phyloP scores from a whole-genome alignment of 192 early-diverging fungal species.

The Coemansia sp. region DNA sequence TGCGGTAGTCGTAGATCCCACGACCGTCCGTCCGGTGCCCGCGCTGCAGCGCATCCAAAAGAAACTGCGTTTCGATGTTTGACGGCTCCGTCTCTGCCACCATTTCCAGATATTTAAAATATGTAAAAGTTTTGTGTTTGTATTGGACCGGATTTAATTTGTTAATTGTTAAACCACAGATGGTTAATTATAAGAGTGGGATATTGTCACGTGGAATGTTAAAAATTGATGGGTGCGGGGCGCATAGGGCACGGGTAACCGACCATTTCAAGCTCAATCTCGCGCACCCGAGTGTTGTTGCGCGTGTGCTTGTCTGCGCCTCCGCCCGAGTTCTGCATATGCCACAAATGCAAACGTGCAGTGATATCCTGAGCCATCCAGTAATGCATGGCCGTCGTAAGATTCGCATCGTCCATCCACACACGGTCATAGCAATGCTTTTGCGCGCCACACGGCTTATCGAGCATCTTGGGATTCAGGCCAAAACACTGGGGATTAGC shows the following conservation, averaged over 20 bases:
- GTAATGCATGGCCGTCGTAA: slow-evolving; percentile 44
- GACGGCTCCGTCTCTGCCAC: slow-evolving; percentile 58
- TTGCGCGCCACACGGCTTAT: slow-evolving; percentile 39
- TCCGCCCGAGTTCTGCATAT: slow-evolving; percentile 26
- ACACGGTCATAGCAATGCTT: slow-evolving; percentile 45
- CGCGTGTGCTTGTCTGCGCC: slow-evolving; percentile 19
- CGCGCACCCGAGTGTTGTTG: slow-evolving; percentile 32
- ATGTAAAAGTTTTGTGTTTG: too few species aligned
- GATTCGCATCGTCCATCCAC: slow-evolving; percentile 49
- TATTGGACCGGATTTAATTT: too few species aligned
- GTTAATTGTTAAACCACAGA: too few species aligned
- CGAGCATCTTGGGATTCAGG: slow-evolving; percentile 22
- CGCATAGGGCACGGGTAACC: slow-evolving; percentile 48
- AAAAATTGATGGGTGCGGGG: slow-evolving; percentile 30
- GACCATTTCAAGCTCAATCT: slow-evolving; percentile 50
- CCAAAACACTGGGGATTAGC: slow-evolving; percentile 39
- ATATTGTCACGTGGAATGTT: background rate
- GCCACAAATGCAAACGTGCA: slow-evolving; percentile 45
- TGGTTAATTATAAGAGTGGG: background rate
- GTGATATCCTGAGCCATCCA: slow-evolving; percentile 53
- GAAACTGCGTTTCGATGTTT: slow-evolving; percentile 75
- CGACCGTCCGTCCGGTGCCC: slow-evolving; percentile 79
- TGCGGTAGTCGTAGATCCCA: slow-evolving; percentile 71
- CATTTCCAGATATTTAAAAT: slow-evolving; percentile 18
- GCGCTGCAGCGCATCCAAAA: slow-evolving; percentile 66